Percentiles rank a stretch among this genome's conserved stretches.
Conservation (phyloP, 2,329 filamentous ascomycete genomes). For the Cordyceps militaris region DNA sequence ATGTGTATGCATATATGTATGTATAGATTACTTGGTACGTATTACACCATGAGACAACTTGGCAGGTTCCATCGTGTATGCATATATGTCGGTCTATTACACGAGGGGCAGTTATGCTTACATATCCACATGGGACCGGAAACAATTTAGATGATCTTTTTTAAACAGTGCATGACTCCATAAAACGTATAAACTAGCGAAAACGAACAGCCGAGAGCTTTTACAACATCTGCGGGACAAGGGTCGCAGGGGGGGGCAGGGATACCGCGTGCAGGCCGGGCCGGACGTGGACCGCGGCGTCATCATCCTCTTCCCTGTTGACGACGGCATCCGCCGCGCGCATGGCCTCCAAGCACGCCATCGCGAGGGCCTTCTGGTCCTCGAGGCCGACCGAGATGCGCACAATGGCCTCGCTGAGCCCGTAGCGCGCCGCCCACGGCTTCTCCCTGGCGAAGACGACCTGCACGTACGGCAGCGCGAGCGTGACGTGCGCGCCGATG, state of each 20-base stretch:
- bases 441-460: slow-evolving; percentile 34
- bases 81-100: too few species aligned
- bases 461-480: slow-evolving; percentile 42
- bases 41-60: too few species aligned
- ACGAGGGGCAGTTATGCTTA: too few species aligned
- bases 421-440: slow-evolving; percentile 31
- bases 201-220: not conserved
- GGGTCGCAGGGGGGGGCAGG: not conserved
- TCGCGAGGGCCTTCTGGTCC: slow-evolving; percentile 30
- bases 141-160: not conserved
- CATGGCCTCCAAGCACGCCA: slow-evolving; percentile 1
- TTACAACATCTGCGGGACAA: not conserved
- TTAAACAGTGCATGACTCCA: not conserved
- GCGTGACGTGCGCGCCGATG: slow-evolving; percentile 45
- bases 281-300: not conserved
- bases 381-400: slow-evolving; percentile 43
- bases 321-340: not conserved
- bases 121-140: not conserved
- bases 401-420: slow-evolving; percentile 34
- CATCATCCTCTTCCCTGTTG: not conserved
- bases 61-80: too few species aligned
- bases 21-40: too few species aligned
- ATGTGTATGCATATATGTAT: too few species aligned
- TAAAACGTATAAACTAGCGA: not conserved
- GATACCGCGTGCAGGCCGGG: not conserved